Evolutionary conservation across 2,329 filamentous ascomycete genomes (phyloP), one percentile per base, ranked within the genome.

Genomic region (Sporothrix pseudoabietina): DNA sequence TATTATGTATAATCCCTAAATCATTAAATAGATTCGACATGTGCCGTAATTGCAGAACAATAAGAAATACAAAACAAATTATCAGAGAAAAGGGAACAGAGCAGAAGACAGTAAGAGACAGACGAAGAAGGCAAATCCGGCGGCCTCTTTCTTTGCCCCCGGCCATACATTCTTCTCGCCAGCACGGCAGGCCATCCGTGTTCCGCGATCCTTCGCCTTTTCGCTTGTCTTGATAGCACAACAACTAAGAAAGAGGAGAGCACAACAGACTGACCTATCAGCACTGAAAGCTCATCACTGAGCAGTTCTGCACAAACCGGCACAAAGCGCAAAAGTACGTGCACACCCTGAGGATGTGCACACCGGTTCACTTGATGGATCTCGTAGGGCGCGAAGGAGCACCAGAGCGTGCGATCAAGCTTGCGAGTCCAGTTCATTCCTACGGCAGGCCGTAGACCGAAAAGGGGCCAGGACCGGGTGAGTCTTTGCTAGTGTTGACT

Each of bases 181-280:
- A n/a, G 39, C 39, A 66, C 61, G 61, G 61, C 39, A 44, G 39
- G 22, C 39, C 39, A 30, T 66, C 39, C 61, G 61, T 26, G n/a
- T 65, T 65, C 61, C 61, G 61, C 61, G 39, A 66, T 22, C 61
- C 16, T 22, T 22, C 22, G 35, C 3, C 22, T 19, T 26, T 30
- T 65, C n/a, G 59, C 9, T 22, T 61, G 16, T 39, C 32, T n/a
- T 39, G 35, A 63, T 22, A 41, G 59, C n/a, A 4, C 9, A 10
- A 8, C 4, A n/a, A 61, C 30, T 39, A 61, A 54, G 47, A 19
- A 19, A 52, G 19, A 54, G 19, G 22, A 5, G 52, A 9, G 5
- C 57, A 39, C 5, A 39, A 5, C 22, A 14, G 14, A 39, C 14
- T 9, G 32, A 14, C 30, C 55, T 35, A 63, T n/a, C 16, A 14